These are phyloP conservation scores for Leptoxyphium fumago DNA, from an alignment of 2,329 filamentous ascomycete genomes.

Conservation along the genomic window DNA sequence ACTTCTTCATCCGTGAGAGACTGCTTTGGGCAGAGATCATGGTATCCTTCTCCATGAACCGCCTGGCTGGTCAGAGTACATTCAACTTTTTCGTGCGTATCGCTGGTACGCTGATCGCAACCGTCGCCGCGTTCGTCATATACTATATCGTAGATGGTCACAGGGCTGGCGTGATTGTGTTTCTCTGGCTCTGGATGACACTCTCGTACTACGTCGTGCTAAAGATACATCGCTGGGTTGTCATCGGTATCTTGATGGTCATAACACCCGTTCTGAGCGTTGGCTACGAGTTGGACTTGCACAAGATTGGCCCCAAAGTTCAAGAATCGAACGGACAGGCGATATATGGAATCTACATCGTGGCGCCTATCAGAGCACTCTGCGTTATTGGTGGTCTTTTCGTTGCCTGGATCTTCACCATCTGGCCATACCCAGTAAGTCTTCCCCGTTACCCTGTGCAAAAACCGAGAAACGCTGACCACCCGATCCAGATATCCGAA, in stretches of 20 bases:
- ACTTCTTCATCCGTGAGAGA: constrained; percentile 53
- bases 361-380: constrained; percentile 58
- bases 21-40: constrained; percentile 70
- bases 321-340: constrained; percentile 49
- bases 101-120: constrained; percentile 51
- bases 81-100: constrained; percentile 55
- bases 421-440: constrained; percentile 53
- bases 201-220: constrained; percentile 54
- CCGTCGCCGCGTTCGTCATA: constrained; percentile 50
- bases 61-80: constrained; percentile 54
- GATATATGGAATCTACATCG: constrained; percentile 52
- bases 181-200: constrained; percentile 51
- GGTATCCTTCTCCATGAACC: constrained; percentile 52
- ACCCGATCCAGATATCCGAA: constrained; percentile 33
- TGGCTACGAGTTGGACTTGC: constrained; percentile 37
- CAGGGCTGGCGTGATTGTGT: constrained; percentile 49
- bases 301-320: constrained; percentile 44
- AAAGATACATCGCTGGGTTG: constrained; percentile 50
- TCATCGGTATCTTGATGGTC: constrained; percentile 47
- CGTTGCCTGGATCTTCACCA: constrained; percentile 63
- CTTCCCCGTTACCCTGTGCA: not conserved
- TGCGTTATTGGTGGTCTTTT: constrained; percentile 50
- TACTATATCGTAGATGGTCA: constrained; percentile 59
- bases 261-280: constrained; percentile 37
- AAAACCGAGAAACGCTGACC: not conserved